Base-by-base conservation (phyloP, 495 filamentous ascomycete genomes). In the Penicillium cinerascens region DNA sequence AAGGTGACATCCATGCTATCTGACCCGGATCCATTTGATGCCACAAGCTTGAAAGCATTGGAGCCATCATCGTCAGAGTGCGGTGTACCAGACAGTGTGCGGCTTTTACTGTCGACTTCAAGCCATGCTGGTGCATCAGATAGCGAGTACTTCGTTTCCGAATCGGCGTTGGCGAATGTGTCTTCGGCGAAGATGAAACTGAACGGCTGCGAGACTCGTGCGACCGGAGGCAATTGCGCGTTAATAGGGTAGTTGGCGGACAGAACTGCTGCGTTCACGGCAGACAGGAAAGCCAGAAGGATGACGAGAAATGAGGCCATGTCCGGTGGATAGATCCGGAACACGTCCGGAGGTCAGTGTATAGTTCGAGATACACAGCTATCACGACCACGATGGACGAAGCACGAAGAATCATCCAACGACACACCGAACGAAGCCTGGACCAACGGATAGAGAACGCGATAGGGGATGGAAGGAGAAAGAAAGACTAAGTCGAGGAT, bases 191-290 rank as follows among this genome's bases (percentile, higher is more conserved):
- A 87, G 35, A 75, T 71, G 68, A 91, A 92, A 33, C 68, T 72
- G 67, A 86, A 92, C 0, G 76, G 71, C 54, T 86, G 55, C 8
- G 76, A 78, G 6, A 85, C 74, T 47, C 86, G 80, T 3, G 87
- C 89, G 45, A 90, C 84, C 4, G 86, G 86, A 35, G 88, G 88
- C 10, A 91, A 76, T 61, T 93, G 88, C 5, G 87, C 78, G 65
- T 91, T 90, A 56, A 92, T 76, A 0, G 87, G 87, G 45, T 89
- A 86, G 33, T 80, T 79, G 44, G 85, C 72, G 21, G 48, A 64
- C 53, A 47, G 78, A 75, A 42, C 61, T 65, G 58, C 58, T 40
- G 81, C 81, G 44, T 61, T 55, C 16, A 73, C 71, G 27, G 52
- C 54, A 44, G 66, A 57, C 22, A 74, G 45, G 16, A 78, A 49